Conservation (phyloP, 2,329 filamentous ascomycete species). For the Colletotrichum sp. region DNA sequence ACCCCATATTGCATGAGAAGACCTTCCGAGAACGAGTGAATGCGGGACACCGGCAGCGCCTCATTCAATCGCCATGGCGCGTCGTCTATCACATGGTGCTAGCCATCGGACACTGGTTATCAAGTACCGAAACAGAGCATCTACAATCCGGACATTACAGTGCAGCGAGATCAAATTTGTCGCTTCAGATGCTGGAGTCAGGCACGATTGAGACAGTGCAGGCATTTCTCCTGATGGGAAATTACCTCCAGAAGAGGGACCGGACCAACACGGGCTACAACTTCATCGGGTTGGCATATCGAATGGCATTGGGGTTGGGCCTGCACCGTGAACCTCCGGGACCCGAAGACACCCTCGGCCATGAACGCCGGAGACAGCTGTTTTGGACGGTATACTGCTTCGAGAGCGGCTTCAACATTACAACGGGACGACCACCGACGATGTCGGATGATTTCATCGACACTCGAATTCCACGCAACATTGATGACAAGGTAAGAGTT, state of each 20-base stretch:
- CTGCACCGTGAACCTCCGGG: constrained; percentile 50
- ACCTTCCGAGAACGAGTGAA: constrained; percentile 43
- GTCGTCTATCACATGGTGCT: constrained; percentile 36
- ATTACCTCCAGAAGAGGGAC: constrained; percentile 57
- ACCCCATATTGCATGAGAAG: constrained; percentile 51
- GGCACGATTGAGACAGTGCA: constrained; percentile 52
- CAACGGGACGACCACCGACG: constrained; percentile 48
- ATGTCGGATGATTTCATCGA: constrained; percentile 47
- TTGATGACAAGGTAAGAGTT: constrained; percentile 43
- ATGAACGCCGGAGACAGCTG: constrained; percentile 38
- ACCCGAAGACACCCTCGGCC: constrained; percentile 34
- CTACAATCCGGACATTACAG: constrained; percentile 27
- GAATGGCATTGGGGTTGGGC: constrained; percentile 55
- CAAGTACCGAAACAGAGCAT: constrained; percentile 23
- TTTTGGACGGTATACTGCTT: constrained; percentile 49
- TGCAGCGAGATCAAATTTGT: constrained; percentile 37
- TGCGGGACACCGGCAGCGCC: constrained; percentile 8
- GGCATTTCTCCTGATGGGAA: constrained; percentile 46
- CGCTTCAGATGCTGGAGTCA: constrained; percentile 47
- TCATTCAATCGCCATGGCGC: constrained; percentile 18
- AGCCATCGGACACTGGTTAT: constrained; percentile 40
- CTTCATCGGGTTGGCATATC: constrained; percentile 53
- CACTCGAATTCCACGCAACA: constrained; percentile 45
- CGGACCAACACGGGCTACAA: constrained; percentile 58
- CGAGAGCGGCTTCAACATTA: constrained; percentile 52